These are phyloP conservation scores for Xylaria sp. DNA, from an alignment of 2,329 filamentous ascomycete genomes.

Conservation along the genomic window DNA sequence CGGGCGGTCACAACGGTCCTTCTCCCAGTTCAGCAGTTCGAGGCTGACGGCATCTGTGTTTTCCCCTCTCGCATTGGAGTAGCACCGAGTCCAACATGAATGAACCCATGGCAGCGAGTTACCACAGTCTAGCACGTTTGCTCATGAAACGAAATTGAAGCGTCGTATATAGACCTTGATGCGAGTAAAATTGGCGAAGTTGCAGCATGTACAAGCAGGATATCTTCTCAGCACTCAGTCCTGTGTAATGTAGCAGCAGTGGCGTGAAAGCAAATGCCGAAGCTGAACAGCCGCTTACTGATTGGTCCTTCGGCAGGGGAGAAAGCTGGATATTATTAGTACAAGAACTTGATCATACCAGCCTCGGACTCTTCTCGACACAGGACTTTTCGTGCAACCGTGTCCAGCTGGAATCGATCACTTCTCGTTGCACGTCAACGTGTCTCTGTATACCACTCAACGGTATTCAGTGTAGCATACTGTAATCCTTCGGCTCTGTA, in stretches of 20 bases:
- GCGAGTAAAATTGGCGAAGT: not conserved
- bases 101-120: slow-evolving; percentile 4
- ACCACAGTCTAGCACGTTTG: slow-evolving; percentile 21
- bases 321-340: slow-evolving; percentile 11
- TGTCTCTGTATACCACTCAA: not conserved
- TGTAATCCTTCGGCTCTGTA: slow-evolving; percentile 17
- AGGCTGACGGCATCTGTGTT: slow-evolving; percentile 35
- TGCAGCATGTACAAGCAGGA: not conserved
- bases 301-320: slow-evolving; percentile 7
- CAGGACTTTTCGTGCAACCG: slow-evolving; percentile 15
- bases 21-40: slow-evolving; percentile 33
- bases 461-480: not conserved
- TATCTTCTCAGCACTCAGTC: not conserved
- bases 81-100: slow-evolving; percentile 22
- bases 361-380: slow-evolving; percentile 16
- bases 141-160: slow-evolving; percentile 15
- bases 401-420: slow-evolving; percentile 13
- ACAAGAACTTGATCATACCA: slow-evolving; percentile 19
- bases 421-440: slow-evolving; percentile 7
- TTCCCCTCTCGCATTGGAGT: slow-evolving; percentile 18
- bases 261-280: slow-evolving; percentile 30
- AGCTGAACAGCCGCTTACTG: slow-evolving; percentile 28
- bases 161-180: not conserved
- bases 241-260: not conserved
- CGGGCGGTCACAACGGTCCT: slow-evolving; percentile 32